These are phyloP conservation scores for Triticum aestivum DNA, from an alignment of 176 grass and related monocot genomes.

Conservation along the genomic window DNA sequence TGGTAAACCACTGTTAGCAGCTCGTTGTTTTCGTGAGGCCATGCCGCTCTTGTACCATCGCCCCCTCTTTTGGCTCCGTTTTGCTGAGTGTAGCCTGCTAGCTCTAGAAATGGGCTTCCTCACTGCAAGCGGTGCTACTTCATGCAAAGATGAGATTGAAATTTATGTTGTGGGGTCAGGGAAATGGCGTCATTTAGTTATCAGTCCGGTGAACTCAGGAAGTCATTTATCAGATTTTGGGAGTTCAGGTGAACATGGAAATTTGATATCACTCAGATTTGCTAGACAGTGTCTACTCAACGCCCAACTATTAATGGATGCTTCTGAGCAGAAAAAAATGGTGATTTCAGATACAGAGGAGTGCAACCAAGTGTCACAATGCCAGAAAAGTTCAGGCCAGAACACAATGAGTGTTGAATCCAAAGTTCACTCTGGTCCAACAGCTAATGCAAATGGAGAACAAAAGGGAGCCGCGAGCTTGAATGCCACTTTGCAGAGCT, in stretches of 20 bases:
- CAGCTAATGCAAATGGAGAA: conserved; percentile 56
- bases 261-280: conserved; percentile 62
- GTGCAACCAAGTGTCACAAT: conserved; percentile 33
- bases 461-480: conserved; percentile 41
- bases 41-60: conserved; percentile 54
- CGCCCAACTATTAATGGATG: conserved; percentile 60
- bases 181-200: conserved; percentile 63
- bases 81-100: conserved; percentile 81
- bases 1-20: conserved; percentile 74
- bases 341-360: conserved; percentile 33
- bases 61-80: conserved; percentile 87
- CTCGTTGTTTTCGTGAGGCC: conserved; percentile 71
- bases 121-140: conserved; percentile 39
- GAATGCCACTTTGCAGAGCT: conserved; percentile 60
- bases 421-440: conserved; percentile 42
- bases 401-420: conserved; percentile 41
- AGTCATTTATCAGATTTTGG: conserved; percentile 38
- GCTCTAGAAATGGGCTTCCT: conserved; percentile 72
- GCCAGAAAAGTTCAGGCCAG: conserved; percentile 41
- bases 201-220: conserved; percentile 39
- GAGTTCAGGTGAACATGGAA: conserved; percentile 31
- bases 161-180: conserved; percentile 75
- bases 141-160: conserved; percentile 52
- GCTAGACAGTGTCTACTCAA: conserved; percentile 76
- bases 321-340: conserved; percentile 31